phyloP scores from a whole-genome alignment of 2,329 filamentous ascomycete species.

The Cucurbitaria berberidis region DNA sequence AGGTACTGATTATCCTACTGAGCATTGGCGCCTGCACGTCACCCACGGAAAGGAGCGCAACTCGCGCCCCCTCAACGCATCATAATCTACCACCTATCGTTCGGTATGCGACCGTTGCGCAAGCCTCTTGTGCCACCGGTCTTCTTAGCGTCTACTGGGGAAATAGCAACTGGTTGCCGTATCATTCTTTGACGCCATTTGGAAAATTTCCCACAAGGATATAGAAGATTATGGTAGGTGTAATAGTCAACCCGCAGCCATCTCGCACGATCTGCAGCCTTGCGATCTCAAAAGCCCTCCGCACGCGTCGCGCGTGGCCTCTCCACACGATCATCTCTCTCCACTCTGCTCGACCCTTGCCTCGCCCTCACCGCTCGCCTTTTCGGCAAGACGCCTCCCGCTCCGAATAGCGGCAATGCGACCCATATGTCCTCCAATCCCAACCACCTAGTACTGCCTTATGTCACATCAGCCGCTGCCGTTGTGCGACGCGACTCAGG shows the following conservation, averaged over 20 bases:
- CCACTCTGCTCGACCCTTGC: slow-evolving; percentile 31
- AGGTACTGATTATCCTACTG: slow-evolving; percentile 40
- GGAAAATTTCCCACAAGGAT: too few species aligned
- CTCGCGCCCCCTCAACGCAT: slow-evolving; percentile 14
- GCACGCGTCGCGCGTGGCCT: slow-evolving; percentile 24
- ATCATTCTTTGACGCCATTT: too few species aligned
- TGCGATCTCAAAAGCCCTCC: slow-evolving; percentile 4
- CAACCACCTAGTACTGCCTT: slow-evolving; percentile 7
- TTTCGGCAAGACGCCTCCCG: slow-evolving; percentile 31
- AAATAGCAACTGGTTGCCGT: background rate
- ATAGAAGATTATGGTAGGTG: background rate
- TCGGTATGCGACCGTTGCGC: slow-evolving; percentile 1
- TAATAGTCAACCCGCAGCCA: too few species aligned
- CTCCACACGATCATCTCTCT: slow-evolving; percentile 20
- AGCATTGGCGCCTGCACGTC: slow-evolving; percentile 36
- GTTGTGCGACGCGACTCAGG: slow-evolving; percentile 17
- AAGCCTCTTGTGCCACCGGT: background rate
- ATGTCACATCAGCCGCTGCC: slow-evolving; percentile 26
- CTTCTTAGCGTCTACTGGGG: background rate
- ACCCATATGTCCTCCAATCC: slow-evolving; percentile 28
- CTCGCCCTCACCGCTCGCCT: slow-evolving; percentile 26
- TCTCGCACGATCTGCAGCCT: background rate
- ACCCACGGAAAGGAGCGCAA: slow-evolving; percentile 23
- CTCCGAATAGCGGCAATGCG: slow-evolving; percentile 25
- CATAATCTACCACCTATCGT: slow-evolving; percentile 25